Evolutionary conservation across 768 basidiomycete species (phyloP), one percentile per base, ranked within the genome.

Genomic region (Hygrocybe coccinea): DNA sequence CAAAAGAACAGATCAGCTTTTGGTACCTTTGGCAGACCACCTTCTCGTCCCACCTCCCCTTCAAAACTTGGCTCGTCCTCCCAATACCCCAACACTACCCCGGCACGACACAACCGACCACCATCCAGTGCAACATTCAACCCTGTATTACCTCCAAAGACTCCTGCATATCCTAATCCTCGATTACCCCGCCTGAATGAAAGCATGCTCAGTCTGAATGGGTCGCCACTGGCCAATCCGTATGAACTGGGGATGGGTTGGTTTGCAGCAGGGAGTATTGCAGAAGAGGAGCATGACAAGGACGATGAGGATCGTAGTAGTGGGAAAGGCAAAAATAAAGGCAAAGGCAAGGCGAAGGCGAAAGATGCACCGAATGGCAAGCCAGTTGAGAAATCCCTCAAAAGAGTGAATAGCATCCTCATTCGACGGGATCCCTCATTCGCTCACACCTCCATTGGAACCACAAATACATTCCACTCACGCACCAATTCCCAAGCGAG

Each of bases 201-300:
- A 68, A 83, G 76, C 63, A 82, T 91, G 81, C 76, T 91, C 49
- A 89, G 89, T 62, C 69, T 87, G 17, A 92, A 93, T 57, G 91
- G 91, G 3, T 90, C 88, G 0, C 91, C 91, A 0, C 76, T 92
- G 15, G 82, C 84, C 15, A 91, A 91, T 65, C 89, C 89, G 1
- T 87, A 85, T 63, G 76, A 83, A 56, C 81, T 85, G 60, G 85
- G 84, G 17, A 65, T 83, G 44, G 74, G 78, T 37, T 82, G 84
- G 84, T 78, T 85, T 60, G 66, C 64, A 24, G 69, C 73, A 36
- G 67, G 66, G 36, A 71, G 73, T 5, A 65, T 37, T 24, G 25
- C 63, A 17, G 75, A 75, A 19, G 66, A 66, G 8, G 60, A 63
- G 22, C 65, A 74, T 22, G 67, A 67, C 8, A 60, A 63, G 19